These are phyloP conservation scores for Galerina sulciceps DNA, from an alignment of 768 basidiomycete genomes.

Conservation along the genomic window DNA sequence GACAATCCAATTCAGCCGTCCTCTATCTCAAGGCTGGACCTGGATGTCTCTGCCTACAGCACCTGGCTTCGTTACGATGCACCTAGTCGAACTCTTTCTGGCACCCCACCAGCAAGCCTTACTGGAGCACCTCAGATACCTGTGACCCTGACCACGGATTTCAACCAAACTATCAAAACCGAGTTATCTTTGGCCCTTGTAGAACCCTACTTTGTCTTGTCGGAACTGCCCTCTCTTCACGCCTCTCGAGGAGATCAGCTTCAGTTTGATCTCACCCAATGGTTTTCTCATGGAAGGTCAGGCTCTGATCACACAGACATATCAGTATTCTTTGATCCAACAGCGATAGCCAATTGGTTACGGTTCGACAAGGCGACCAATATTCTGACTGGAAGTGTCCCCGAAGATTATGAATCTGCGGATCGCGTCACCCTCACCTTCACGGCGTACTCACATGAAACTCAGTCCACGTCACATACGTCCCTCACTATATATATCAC, in stretches of 20 bases:
- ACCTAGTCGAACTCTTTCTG: constrained; percentile 59
- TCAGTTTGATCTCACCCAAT: constrained; percentile 55
- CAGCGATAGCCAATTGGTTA: constrained; percentile 52
- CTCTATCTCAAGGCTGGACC: constrained; percentile 58
- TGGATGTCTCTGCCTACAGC: constrained; percentile 62
- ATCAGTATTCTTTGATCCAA: constrained; percentile 59
- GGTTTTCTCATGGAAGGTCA: constrained; percentile 55
- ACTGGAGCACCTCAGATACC: constrained; percentile 48
- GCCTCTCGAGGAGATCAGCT: constrained; percentile 55
- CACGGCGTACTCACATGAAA: constrained; percentile 66
- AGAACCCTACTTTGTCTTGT: constrained; percentile 71
- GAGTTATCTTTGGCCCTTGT: constrained; percentile 69
- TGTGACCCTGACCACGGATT: constrained; percentile 61
- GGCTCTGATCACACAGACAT: constrained; percentile 49
- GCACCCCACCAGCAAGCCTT: constrained; percentile 55
- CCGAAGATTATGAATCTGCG: constrained; percentile 39
- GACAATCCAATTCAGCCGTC: constrained; percentile 56
- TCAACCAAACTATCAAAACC: constrained; percentile 70
- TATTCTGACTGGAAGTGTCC: constrained; percentile 60
- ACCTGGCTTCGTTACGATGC: constrained; percentile 68
- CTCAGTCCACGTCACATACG: constrained; percentile 75
- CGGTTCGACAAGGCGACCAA: constrained; percentile 49
- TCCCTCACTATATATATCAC: constrained; percentile 55
- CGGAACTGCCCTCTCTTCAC: constrained; percentile 59
- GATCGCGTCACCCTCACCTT: constrained; percentile 58